phyloP scores from a whole-genome alignment of 2,329 filamentous ascomycete species.

The Eurotiales sp. region DNA sequence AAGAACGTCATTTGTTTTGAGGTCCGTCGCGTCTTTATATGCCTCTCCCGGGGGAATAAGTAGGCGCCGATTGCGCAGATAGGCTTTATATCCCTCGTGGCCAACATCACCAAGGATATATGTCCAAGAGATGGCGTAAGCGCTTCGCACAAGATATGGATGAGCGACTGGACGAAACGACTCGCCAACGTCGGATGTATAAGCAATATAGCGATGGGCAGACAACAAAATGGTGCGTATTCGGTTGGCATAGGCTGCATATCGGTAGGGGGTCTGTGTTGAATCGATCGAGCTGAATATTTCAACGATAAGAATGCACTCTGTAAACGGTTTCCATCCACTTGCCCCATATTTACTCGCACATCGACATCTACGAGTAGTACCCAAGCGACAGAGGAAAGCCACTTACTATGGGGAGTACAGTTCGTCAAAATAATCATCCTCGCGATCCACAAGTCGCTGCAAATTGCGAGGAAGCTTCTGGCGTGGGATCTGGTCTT shows the following conservation, averaged over 20 bases:
- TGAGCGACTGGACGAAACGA: slow-evolving; percentile 92
- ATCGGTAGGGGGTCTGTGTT: slow-evolving; percentile 80
- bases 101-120: slow-evolving; percentile 88
- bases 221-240: slow-evolving; percentile 82
- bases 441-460: slow-evolving; percentile 58
- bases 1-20: slow-evolving; percentile 28
- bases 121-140: slow-evolving; percentile 88
- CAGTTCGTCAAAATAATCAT: slow-evolving; percentile 72
- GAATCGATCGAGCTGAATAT: slow-evolving; percentile 64
- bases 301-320: background rate
- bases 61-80: slow-evolving; percentile 75
- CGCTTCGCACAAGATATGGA: slow-evolving; percentile 71
- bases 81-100: slow-evolving; percentile 94
- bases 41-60: slow-evolving; percentile 63
- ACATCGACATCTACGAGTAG: slow-evolving; percentile 4
- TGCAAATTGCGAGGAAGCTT: slow-evolving; percentile 55
- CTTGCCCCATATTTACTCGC: background rate
- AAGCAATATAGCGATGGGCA: slow-evolving; percentile 93
- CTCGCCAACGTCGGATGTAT: slow-evolving; percentile 94
- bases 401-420: slow-evolving; percentile 71
- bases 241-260: slow-evolving; percentile 86
- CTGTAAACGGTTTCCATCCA: background rate
- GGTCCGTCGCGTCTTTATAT: slow-evolving; percentile 36
- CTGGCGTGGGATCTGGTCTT: slow-evolving; percentile 45
- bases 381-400: background rate